A percentile compares a stretch with the other conserved stretches of the same genome.
phyloP scores from a whole-genome alignment of 1,284 basidiomycete species.

The Athelia sp. region DNA sequence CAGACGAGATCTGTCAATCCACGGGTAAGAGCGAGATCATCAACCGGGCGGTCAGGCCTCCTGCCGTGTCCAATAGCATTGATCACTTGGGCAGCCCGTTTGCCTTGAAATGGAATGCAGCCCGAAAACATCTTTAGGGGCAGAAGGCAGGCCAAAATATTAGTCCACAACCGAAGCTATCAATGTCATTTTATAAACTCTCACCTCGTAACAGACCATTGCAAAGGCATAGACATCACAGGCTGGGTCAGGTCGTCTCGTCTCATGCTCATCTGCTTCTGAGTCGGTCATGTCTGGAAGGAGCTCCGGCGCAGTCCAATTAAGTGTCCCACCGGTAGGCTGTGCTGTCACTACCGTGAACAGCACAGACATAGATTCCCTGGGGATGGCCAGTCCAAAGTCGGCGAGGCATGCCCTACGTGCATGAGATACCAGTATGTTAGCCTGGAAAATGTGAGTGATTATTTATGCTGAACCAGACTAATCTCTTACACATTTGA shows the following conservation, averaged over 20 bases:
- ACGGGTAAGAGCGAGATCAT: neutral
- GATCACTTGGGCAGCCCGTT: neutral
- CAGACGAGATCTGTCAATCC: neutral
- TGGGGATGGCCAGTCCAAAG: neutral
- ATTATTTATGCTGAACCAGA: too few relatives aligned
- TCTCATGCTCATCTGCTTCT: too few relatives aligned
- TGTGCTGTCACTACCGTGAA: neutral
- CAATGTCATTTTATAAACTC: too few relatives aligned
- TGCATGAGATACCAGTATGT: neutral
- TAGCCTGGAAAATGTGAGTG: neutral
- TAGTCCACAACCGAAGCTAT: too few relatives aligned
- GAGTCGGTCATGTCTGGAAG: too few relatives aligned
- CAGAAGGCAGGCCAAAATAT: too few relatives aligned
- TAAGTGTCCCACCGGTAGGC: neutral
- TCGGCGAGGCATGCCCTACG: neutral
- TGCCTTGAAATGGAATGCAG: neutral
- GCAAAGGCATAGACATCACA: neutral
- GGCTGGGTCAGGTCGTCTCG: neutral
- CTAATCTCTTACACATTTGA: neutral
- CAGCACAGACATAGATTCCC: neutral
- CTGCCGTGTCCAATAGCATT: neutral
- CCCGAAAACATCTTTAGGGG: neutral
- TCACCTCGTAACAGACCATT: neutral
- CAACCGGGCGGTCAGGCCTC: neutral
- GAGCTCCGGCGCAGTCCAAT: neutral